phyloP scores from a whole-genome alignment of 2,329 filamentous ascomycete genomes.

The Ilyonectria destructans region DNA sequence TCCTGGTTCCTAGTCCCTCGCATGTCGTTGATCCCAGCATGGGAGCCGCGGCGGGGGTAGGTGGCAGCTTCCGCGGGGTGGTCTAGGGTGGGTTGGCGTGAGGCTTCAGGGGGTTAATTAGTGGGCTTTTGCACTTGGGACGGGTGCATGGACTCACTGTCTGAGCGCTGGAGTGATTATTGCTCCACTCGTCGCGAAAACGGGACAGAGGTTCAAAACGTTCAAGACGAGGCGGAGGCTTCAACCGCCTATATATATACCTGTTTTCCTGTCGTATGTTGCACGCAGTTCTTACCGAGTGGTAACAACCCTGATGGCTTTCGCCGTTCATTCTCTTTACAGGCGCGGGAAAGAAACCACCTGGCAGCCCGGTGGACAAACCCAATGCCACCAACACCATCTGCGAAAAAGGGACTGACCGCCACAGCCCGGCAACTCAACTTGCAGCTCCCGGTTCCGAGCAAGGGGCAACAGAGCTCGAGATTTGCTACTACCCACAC shows the following conservation, averaged over 20 bases:
- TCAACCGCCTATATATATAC: constrained; percentile 15
- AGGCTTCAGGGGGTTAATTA: constrained; percentile 10
- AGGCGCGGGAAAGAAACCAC: not conserved
- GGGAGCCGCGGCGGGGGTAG: constrained; percentile 11
- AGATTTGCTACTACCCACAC: not conserved
- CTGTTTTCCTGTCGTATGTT: constrained; percentile 2
- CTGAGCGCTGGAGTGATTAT: not conserved
- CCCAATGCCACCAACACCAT: constrained; percentile 5
- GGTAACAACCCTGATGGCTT: constrained; percentile 27
- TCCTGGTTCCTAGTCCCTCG: no score
- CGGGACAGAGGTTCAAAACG: not conserved
- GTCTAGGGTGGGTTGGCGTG: constrained; percentile 11
- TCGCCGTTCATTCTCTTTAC: not conserved
- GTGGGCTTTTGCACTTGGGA: constrained; percentile 13
- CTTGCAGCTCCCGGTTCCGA: constrained; percentile 17
- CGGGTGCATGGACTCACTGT: not conserved
- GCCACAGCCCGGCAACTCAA: constrained; percentile 11
- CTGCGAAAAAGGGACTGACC: constrained; percentile 9
- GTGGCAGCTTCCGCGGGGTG: constrained; percentile 9
- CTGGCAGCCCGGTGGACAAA: not conserved
- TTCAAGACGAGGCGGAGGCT: not conserved
- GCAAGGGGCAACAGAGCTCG: not conserved
- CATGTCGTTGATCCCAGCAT: not conserved
- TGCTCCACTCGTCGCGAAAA: not conserved
- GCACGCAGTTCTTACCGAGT: not conserved